These are phyloP conservation scores for Tolypocladium capitatum DNA, from an alignment of 2,329 filamentous ascomycete species.

Conservation along the genomic window DNA sequence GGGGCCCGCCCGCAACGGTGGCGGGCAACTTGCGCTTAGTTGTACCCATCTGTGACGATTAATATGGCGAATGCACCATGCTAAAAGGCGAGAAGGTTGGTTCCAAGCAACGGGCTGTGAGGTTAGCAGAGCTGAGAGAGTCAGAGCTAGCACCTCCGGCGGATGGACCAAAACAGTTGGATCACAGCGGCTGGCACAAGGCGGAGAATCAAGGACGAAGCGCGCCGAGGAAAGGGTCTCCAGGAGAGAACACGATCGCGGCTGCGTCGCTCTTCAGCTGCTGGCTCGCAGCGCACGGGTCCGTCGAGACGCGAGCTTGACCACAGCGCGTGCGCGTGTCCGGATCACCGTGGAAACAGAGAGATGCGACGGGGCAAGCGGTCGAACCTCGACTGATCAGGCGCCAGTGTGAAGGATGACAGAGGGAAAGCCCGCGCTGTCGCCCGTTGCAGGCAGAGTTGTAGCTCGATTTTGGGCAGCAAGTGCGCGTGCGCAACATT, in stretches of 20 bases:
- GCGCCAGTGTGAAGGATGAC: neutral
- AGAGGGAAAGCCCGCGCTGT: neutral
- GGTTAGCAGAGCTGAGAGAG: neutral
- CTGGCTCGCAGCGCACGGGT: neutral
- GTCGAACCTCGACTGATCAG: neutral
- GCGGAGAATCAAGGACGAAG: neutral
- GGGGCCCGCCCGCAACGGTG: conserved; percentile 17
- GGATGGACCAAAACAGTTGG: neutral
- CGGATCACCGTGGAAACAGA: neutral
- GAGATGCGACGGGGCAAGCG: neutral
- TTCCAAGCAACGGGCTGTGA: neutral
- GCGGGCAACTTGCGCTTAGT: conserved; percentile 20
- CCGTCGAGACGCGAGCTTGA: neutral
- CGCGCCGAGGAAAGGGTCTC: neutral
- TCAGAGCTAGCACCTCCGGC: neutral
- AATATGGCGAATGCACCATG: neutral
- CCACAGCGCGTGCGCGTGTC: neutral
- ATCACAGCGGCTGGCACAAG: neutral
- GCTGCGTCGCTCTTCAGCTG: neutral
- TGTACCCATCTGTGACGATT: conserved; percentile 18
- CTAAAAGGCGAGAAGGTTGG: neutral
- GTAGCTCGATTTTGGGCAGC: neutral
- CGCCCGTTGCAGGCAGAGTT: neutral
- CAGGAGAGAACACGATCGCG: neutral
- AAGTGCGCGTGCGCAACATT: neutral